A percentile compares a stretch with the other conserved stretches of the same genome.
Conservation (phyloP, 345 rosid genomes). For the Triadica sebifera region DNA sequence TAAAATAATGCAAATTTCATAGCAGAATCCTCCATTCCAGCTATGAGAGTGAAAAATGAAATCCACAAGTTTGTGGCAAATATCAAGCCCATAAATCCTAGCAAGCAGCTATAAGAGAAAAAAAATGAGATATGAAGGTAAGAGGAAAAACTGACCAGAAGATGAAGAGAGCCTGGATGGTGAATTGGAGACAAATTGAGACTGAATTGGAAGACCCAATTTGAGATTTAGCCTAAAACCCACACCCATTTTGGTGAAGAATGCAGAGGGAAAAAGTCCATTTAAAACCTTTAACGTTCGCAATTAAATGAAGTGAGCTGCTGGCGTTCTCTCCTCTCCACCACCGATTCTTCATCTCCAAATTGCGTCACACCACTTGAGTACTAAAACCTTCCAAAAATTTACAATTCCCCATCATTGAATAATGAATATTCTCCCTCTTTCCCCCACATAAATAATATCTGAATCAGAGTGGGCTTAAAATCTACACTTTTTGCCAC, state of each 20-base stretch:
- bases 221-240: conserved; percentile 46
- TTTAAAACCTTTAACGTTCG: neutral
- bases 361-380: neutral
- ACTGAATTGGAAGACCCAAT: conserved; percentile 36
- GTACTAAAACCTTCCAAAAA: too few species aligned
- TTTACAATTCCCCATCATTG: neutral
- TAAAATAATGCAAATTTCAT: too few species aligned
- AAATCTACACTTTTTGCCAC: too few species aligned
- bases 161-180: conserved; percentile 34
- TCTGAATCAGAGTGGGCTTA: too few species aligned
- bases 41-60: neutral
- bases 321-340: conserved; percentile 29
- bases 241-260: conserved; percentile 24
- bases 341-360: conserved; percentile 61
- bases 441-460: too few species aligned
- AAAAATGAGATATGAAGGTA: neutral
- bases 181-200: conserved; percentile 32
- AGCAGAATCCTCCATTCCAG: neutral
- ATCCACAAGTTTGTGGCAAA: neutral
- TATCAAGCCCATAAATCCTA: neutral
- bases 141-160: conserved; percentile 32
- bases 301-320: neutral
- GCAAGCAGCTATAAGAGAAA: neutral
- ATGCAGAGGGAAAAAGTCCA: conserved; percentile 27
- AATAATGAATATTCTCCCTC: neutral